Evolutionary conservation across 202 grass and related monocot genomes (phyloP).

Genomic region (Zoysia matrella): DNA sequence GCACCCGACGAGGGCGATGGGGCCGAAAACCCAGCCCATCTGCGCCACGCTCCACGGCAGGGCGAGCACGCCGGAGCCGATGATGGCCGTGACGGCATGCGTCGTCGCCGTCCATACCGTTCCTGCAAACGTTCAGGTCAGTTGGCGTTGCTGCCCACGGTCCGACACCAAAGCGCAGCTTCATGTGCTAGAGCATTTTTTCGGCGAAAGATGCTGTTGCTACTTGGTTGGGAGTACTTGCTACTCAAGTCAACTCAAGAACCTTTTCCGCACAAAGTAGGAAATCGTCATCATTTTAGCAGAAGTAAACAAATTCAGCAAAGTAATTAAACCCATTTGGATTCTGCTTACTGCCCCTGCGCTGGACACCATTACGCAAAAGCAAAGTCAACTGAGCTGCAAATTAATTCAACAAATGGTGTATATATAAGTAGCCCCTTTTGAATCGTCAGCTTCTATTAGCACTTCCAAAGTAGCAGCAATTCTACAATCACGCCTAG

Average conservation of each 20-base stretch:
- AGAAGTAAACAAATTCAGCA: neutral
- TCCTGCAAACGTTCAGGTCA: conserved; percentile 21
- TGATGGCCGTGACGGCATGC: conserved; percentile 83
- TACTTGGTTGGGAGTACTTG: neutral
- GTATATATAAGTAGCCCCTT: neutral
- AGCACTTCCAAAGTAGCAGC: conserved; percentile 20
- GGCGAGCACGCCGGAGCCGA: conserved; percentile 86
- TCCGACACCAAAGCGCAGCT: neutral
- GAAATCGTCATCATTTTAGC: neutral
- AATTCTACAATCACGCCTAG: conserved; percentile 22
- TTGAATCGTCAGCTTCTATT: neutral
- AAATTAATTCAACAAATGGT: neutral
- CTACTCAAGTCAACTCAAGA: neutral
- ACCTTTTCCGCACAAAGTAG: neutral
- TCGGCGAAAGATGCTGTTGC: neutral
- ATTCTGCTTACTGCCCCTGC: conserved; percentile 25
- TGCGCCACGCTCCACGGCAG: conserved; percentile 97
- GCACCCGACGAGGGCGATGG: conserved; percentile 68
- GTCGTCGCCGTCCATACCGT: conserved; percentile 26
- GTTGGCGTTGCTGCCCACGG: neutral
- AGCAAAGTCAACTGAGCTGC: conserved; percentile 34
- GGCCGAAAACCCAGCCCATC: conserved; percentile 91
- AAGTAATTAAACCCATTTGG: too few relatives aligned
- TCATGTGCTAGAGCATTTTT: neutral
- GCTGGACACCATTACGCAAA: conserved; percentile 62